A percentile compares a stretch with the other conserved stretches of the same genome.
phyloP scores from a whole-genome alignment of 2,329 filamentous ascomycete genomes.

The Curvularia hawaiiensis region DNA sequence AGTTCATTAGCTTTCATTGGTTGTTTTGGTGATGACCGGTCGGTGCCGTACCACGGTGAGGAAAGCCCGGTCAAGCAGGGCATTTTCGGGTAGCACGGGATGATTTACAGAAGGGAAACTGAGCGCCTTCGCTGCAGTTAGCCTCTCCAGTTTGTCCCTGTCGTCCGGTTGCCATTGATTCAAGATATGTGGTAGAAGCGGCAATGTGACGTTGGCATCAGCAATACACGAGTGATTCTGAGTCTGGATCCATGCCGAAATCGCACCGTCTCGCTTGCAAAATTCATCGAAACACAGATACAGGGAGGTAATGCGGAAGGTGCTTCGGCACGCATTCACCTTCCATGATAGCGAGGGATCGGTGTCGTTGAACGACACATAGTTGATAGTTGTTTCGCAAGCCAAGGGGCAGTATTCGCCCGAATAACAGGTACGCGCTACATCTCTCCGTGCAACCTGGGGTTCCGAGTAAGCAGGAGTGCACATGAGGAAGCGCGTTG shows the following conservation, averaged over 20 bases:
- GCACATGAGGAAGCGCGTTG: constrained; percentile 26
- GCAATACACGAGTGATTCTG: constrained; percentile 30
- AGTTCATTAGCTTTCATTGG: constrained; percentile 2
- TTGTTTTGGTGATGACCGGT: neutral
- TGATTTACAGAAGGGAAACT: constrained; percentile 21
- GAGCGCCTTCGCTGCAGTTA: constrained; percentile 30
- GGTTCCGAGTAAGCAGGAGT: constrained; percentile 13
- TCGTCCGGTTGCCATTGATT: constrained; percentile 28
- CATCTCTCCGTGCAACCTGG: constrained; percentile 10
- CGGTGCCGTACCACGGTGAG: constrained; percentile 34
- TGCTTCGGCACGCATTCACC: constrained; percentile 34
- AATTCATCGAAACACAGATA: constrained; percentile 39
- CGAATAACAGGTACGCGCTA: constrained; percentile 19
- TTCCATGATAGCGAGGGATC: constrained; percentile 32
- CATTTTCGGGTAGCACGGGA: constrained; percentile 28
- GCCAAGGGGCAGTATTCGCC: constrained; percentile 38
- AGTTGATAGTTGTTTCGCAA: constrained; percentile 37
- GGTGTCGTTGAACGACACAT: constrained; percentile 42
- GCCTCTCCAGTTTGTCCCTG: constrained; percentile 19
- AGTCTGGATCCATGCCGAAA: constrained; percentile 24
- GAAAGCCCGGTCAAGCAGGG: constrained; percentile 34
- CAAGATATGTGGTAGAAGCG: constrained; percentile 33
- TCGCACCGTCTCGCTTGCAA: constrained; percentile 25
- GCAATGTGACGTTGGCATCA: constrained; percentile 29
- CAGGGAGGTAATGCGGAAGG: constrained; percentile 30